Evolutionary conservation across 257 asterid genomes (phyloP).

Genomic region (Thymus mandschuricus): DNA sequence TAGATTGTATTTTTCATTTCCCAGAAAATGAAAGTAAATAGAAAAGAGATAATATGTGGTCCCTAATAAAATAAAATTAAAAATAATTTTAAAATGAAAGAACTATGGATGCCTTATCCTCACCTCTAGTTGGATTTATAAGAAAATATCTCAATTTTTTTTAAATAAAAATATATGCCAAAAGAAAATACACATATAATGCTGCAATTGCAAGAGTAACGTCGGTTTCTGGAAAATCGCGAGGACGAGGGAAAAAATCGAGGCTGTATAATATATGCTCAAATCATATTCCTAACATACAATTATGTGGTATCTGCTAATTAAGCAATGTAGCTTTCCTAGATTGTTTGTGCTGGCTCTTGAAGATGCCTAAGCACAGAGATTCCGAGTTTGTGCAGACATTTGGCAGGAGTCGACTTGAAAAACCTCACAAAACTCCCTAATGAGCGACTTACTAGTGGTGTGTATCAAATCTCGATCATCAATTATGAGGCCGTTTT

Average conservation of each 20-base stretch:
- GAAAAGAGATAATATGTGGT: not conserved
- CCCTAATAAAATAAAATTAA: not conserved
- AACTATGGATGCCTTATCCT: not conserved
- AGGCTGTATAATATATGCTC: not conserved
- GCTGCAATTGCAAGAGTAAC: not conserved
- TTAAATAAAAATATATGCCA: not conserved
- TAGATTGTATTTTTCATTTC: not conserved
- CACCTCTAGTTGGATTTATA: not conserved
- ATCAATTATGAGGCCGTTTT: slow-evolving; percentile 28
- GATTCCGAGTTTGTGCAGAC: slow-evolving; percentile 8
- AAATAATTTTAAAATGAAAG: too few relatives aligned
- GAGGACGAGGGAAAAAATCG: not conserved
- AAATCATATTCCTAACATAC: too few relatives aligned
- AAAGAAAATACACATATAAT: too few relatives aligned
- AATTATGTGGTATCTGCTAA: not conserved
- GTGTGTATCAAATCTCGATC: slow-evolving; percentile 54
- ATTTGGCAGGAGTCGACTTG: slow-evolving; percentile 52
- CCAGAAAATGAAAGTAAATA: not conserved
- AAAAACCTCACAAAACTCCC: slow-evolving; percentile 71
- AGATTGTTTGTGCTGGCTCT: not conserved
- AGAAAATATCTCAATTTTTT: not conserved
- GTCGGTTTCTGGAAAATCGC: not conserved
- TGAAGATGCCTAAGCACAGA: not conserved
- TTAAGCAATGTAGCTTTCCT: not conserved
- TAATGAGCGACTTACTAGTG: slow-evolving; percentile 51